Evolutionary conservation across 2,329 filamentous ascomycete genomes (phyloP), one percentile per base, ranked within the genome.

Genomic region (Xylaria sp.): DNA sequence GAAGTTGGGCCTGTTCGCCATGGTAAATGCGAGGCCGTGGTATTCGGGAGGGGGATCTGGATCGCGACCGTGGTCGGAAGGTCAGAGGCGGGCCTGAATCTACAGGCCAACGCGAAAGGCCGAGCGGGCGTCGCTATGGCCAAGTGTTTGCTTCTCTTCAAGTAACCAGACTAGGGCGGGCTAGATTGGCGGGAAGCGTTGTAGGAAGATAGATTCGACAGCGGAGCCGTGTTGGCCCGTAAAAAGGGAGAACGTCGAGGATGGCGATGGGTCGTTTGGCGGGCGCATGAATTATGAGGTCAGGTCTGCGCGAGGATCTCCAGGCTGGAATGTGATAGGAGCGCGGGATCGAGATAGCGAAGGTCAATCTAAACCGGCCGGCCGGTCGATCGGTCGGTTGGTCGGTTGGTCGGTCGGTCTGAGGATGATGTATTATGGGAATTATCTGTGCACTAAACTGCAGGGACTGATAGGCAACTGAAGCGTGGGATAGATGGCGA

Each of bases 1-100:
- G 59, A 82, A 75, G 54, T 78, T 78, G 37, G 85, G 85, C 62
- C 84, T 79, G 64, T 76, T 73, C 50, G 78, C 72, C 83, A 87
- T 87, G 51, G 50, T 72, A 64, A 61, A 18, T n/a, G 29, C 7
- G 38, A 53, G 18, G 37, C 7, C 21, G 22, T 48, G 18, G 19
- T 46, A n/a, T n/a, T n/a, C n/a, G n/a, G n/a, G n/a, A n/a, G n/a
- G n/a, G n/a, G n/a, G n/a, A n/a, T n/a, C n/a, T n/a, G 18, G 5
- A 24, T 34, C 18, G 39, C 46, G 26, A 45, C 52, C 41, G 37
- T 40, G 44, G 13, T 19, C 38, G 1, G 44, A 16, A 29, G 19
- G 24, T 44, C 11, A 20, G 26, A 48, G 29, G n/a, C 6, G 24
- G 24, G n/a, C 48, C 42, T 52, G 16, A 42, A 29, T 41, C 24